These are phyloP conservation scores for Pichia gijzeniarum DNA, from an alignment of 805 yeast genomes.

Conservation along the genomic window DNA sequence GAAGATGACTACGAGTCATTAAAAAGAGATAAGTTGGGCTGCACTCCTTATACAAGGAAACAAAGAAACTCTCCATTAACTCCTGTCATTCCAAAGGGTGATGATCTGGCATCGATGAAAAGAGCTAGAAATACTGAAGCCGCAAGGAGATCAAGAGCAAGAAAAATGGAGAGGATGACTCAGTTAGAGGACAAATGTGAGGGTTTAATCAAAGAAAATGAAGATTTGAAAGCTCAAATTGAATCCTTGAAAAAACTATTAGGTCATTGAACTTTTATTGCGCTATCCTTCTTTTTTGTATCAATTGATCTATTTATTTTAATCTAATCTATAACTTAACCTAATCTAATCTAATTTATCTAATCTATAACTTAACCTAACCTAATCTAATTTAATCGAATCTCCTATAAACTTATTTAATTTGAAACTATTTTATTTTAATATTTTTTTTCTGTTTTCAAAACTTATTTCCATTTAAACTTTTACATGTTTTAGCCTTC, in stretches of 20 bases:
- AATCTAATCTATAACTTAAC: not conserved
- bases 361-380: too few relatives aligned
- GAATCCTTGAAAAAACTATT: conserved; percentile 41
- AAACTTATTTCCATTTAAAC: too few relatives aligned
- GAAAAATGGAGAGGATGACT: conserved; percentile 81
- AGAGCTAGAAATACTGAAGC: conserved; percentile 98
- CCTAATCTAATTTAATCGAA: too few relatives aligned
- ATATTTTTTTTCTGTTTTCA: too few relatives aligned
- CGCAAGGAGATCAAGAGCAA: conserved; percentile 90
- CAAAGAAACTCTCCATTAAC: conserved; percentile 64
- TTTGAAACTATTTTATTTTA: too few relatives aligned
- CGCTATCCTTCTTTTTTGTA: not conserved
- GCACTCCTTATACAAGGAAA: conserved; percentile 71
- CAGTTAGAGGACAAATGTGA: conserved; percentile 78
- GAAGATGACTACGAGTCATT: conserved; percentile 1
- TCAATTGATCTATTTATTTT: not conserved
- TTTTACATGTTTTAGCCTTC: too few relatives aligned
- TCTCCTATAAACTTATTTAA: too few relatives aligned
- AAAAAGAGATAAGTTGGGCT: conserved; percentile 65
- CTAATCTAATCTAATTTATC: not conserved
- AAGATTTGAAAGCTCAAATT: conserved; percentile 57
- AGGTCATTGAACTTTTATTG: conserved; percentile 14
- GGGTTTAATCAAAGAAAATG: conserved; percentile 51
- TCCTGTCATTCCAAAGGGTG: conserved; percentile 55
- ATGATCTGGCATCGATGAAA: conserved; percentile 70